These are phyloP conservation scores for Miscanthus lutarioriparius DNA, from an alignment of 176 grass and related monocot species.

Conservation along the genomic window DNA sequence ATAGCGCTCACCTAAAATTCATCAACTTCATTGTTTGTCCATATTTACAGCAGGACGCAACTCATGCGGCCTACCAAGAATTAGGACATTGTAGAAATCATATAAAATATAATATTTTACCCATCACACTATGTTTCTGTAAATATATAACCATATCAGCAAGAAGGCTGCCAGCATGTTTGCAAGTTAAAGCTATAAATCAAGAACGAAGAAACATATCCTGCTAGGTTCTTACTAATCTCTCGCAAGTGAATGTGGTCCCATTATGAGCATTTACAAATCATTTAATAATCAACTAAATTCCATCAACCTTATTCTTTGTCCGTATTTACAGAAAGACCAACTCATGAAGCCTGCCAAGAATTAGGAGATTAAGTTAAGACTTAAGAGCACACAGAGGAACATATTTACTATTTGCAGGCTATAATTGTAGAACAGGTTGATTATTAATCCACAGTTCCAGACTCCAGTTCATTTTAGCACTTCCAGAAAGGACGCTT, in stretches of 20 bases:
- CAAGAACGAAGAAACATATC: background rate
- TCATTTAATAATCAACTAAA: conserved; percentile 12
- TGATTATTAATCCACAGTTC: conserved; percentile 1
- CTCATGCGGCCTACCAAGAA: conserved; percentile 37
- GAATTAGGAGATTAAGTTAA: conserved; percentile 25
- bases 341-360: conserved; percentile 29
- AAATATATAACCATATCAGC: background rate
- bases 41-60: conserved; percentile 42
- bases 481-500: background rate
- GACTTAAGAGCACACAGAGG: background rate
- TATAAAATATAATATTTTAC: conserved; percentile 8
- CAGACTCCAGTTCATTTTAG: background rate
- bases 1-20: conserved; percentile 24
- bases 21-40: conserved; percentile 37
- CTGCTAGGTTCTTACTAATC: background rate
- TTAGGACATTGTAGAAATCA: conserved; percentile 39
- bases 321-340: conserved; percentile 18
- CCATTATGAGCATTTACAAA: conserved; percentile 19
- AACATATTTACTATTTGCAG: background rate
- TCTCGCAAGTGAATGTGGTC: background rate
- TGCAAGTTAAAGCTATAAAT: background rate
- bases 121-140: background rate
- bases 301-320: conserved; percentile 33
- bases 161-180: background rate
- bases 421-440: background rate